These are phyloP conservation scores for Coemansia sp. DNA, from an alignment of 192 early-diverging fungal genomes.

Conservation along the genomic window DNA sequence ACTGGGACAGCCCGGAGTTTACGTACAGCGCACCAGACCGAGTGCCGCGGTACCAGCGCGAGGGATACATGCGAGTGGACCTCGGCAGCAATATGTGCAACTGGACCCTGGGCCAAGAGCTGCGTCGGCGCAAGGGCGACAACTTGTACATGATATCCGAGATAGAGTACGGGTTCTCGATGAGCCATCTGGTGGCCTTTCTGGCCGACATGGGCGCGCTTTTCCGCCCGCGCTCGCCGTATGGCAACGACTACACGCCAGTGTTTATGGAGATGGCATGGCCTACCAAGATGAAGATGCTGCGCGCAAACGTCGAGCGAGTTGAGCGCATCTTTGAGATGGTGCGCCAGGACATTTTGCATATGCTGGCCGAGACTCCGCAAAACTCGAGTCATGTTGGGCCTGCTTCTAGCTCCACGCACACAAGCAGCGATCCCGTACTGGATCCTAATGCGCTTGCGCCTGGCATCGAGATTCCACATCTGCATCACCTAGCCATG, in stretches of 20 bases:
- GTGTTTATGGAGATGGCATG: slow-evolving; percentile 32
- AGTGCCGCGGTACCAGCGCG: slow-evolving; percentile 40
- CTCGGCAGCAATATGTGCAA: slow-evolving; percentile 17
- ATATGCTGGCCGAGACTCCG: slow-evolving; percentile 18
- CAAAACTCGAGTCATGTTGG: not conserved
- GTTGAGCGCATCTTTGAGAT: slow-evolving; percentile 42
- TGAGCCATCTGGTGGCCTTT: slow-evolving; percentile 54
- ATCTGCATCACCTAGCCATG: slow-evolving; percentile 46
- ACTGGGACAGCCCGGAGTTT: slow-evolving; percentile 52
- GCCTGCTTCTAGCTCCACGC: not conserved
- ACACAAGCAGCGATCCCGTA: slow-evolving; percentile 14
- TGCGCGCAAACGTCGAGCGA: slow-evolving; percentile 46
- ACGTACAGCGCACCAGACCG: slow-evolving; percentile 32
- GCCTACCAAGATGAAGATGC: slow-evolving; percentile 24
- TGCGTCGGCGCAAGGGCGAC: slow-evolving; percentile 34
- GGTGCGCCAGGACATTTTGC: slow-evolving; percentile 38
- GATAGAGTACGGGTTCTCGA: slow-evolving; percentile 55
- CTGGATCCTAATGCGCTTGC: slow-evolving; percentile 21
- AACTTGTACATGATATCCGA: slow-evolving; percentile 50
- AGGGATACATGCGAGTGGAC: slow-evolving; percentile 24
- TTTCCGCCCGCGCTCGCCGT: slow-evolving; percentile 49
- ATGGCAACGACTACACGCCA: slow-evolving; percentile 50
- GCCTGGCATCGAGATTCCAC: slow-evolving; percentile 49
- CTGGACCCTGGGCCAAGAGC: slow-evolving; percentile 31
- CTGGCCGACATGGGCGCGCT: slow-evolving; percentile 49